Evolutionary conservation across 331 rosid genomes (phyloP).

Genomic region (Cydonia oblonga): DNA sequence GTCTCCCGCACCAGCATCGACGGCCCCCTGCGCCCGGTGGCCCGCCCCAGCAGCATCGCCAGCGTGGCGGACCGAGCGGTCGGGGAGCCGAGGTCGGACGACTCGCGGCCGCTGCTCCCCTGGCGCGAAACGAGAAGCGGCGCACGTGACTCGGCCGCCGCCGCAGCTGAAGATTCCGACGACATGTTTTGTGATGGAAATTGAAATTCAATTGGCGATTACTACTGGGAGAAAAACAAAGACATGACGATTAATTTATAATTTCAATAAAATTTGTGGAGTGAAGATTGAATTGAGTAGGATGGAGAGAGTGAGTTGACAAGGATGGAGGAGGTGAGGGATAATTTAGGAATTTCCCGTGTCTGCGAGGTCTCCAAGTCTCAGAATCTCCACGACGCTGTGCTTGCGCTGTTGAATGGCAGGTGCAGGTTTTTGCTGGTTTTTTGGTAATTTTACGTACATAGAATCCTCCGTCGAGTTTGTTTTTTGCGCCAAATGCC

Average conservation of each 20-base stretch:
- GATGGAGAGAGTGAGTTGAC: not conserved
- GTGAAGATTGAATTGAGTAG: not conserved
- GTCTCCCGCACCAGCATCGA: conserved; percentile 90
- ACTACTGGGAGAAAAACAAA: not conserved
- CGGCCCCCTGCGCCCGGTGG: conserved; percentile 64
- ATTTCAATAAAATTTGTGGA: not conserved
- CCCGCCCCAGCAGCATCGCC: conserved; percentile 68
- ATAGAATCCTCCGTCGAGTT: not conserved
- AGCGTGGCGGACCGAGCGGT: conserved; percentile 31
- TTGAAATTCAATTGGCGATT: not conserved
- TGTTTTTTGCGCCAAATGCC: conserved; percentile 1
- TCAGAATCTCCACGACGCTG: not conserved
- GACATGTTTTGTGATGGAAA: conserved; percentile 26
- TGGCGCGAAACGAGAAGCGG: conserved; percentile 73
- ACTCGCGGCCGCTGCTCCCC: conserved; percentile 20
- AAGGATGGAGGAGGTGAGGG: not conserved
- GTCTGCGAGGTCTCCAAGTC: not conserved
- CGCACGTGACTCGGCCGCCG: conserved; percentile 26
- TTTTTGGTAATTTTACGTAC: not conserved
- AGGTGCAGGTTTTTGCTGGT: not conserved
- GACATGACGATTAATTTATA: not conserved
- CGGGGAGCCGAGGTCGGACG: conserved; percentile 12
- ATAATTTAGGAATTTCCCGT: not conserved
- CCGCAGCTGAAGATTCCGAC: conserved; percentile 14
- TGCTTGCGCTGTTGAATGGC: not conserved